Evolutionary conservation across 148 eudicot species (phyloP).

Genomic region (Silene conica): DNA sequence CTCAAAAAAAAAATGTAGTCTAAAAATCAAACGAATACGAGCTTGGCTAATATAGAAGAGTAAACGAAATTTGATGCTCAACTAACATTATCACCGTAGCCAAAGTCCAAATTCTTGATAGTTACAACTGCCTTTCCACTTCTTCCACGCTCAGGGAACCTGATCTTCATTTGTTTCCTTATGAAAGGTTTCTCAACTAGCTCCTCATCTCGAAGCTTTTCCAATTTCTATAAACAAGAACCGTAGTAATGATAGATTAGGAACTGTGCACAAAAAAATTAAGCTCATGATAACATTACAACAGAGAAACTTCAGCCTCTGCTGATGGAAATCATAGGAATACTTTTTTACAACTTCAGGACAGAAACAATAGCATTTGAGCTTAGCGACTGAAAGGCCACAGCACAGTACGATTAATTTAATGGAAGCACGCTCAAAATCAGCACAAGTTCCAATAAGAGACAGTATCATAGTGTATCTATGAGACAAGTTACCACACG

Average conservation of each 20-base stretch:
- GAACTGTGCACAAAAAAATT: not conserved
- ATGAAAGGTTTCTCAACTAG: conserved; percentile 93
- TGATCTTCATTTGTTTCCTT: conserved; percentile 90
- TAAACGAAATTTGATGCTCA: not conserved
- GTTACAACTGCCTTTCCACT: conserved; percentile 76
- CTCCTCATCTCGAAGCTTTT: conserved; percentile 86
- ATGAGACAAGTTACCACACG: no score
- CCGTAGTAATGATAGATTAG: not conserved
- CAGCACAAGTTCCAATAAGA: no score
- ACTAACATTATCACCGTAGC: conserved; percentile 67
- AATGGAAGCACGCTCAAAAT: no score
- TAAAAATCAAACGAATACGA: not conserved
- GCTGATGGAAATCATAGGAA: no score
- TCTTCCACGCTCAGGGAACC: conserved; percentile 92
- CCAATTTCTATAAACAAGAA: conserved; percentile 60
- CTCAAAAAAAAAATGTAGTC: conserved; percentile 13
- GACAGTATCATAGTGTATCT: no score
- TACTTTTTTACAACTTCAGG: no score
- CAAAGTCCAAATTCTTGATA: conserved; percentile 64
- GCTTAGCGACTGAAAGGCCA: no score
- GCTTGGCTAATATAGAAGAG: not conserved
- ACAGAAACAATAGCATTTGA: no score
- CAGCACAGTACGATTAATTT: no score
- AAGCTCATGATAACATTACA: not conserved
- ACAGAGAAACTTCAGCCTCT: not conserved